Percentiles rank a stretch among this genome's conserved stretches.
Conservation (phyloP, 1,284 basidiomycete species). For the Puccinia hordei region DNA sequence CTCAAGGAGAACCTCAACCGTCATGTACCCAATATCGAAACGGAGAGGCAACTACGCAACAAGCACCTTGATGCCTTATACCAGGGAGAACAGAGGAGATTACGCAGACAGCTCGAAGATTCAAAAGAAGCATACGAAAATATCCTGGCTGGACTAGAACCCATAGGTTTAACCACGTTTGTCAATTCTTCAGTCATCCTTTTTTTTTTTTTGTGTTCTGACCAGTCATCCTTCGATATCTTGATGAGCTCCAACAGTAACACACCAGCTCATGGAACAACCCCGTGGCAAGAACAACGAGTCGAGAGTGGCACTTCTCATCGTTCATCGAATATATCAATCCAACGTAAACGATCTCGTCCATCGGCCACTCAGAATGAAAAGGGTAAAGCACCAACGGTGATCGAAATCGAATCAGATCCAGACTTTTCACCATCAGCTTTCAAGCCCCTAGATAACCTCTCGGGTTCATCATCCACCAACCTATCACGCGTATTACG, state of each 20-base stretch:
- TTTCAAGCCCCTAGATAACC: not conserved
- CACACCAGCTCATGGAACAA: not conserved
- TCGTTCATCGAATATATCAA: not conserved
- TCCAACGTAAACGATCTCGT: not conserved
- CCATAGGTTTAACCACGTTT: not conserved
- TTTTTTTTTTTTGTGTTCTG: too few species aligned
- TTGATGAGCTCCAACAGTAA: not conserved
- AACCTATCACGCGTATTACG: too few species aligned
- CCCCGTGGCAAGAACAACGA: not conserved
- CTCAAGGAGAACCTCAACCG: not conserved
- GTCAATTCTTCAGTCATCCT: not conserved
- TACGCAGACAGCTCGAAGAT: conserved; percentile 7
- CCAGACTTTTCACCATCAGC: not conserved
- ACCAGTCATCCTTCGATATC: too few species aligned
- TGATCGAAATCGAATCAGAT: not conserved
- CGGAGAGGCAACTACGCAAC: not conserved
- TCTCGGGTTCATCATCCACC: too few species aligned
- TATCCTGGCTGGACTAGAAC: not conserved
- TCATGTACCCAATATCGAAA: not conserved
- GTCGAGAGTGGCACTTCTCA: not conserved
- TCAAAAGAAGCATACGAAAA: conserved; percentile 10
- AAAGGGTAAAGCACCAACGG: not conserved
- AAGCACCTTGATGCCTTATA: not conserved
- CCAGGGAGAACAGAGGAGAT: not conserved
- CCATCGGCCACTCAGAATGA: not conserved